Base-by-base conservation (phyloP, 2,329 filamentous ascomycete species). In the Penicillium sp. region DNA sequence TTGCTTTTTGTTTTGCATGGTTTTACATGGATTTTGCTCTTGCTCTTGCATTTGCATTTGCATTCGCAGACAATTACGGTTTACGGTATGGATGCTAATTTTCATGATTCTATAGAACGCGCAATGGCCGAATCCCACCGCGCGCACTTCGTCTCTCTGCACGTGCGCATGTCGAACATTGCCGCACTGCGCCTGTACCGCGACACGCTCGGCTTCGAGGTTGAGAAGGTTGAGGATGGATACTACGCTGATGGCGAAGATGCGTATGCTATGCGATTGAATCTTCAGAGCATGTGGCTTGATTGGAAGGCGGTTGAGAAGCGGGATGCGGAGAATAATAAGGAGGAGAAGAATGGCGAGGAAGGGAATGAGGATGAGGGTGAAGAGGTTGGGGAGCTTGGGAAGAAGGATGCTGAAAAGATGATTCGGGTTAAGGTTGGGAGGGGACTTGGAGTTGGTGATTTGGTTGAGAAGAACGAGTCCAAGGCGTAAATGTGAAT, bases 51-150 rank as follows among this genome's bases (percentile, higher is more conserved):
- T 5, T 29, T 12, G 10, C 29, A 5, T 31, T 31, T 36, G 12
- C 15, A 23, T 5, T 8, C 2, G 21, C 21, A 10, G 13, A 31
- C 8, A 1, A 2, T 45, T 21, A 21, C 10, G 12, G 2, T 15
- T 33, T 15, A 33, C 5, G 13, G n/a, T 21, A 13, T 21, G 1
- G 9, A 3, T 15, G 17, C 38, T 43, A n/a, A 43, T 43, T 12
- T 13, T 1, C 3, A 21, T 41, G 3, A 2, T 49, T 12, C 58
- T 47, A 12, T 64, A 93, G 90, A 97, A 80, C 85, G 91, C 68
- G 94, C 94, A 68, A 99, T 99, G 94, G 92, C 93, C 59, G 94
- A 99, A 77, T 93, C 90, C 35, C 97, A 93, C 73, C 85, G 86
- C 69, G 94, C 93, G 1, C 85, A 89, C 73, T 97, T 97, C 80